Base-by-base conservation (phyloP, 352 stramenopile genomes). In the Halophytophthora batemanensis region DNA sequence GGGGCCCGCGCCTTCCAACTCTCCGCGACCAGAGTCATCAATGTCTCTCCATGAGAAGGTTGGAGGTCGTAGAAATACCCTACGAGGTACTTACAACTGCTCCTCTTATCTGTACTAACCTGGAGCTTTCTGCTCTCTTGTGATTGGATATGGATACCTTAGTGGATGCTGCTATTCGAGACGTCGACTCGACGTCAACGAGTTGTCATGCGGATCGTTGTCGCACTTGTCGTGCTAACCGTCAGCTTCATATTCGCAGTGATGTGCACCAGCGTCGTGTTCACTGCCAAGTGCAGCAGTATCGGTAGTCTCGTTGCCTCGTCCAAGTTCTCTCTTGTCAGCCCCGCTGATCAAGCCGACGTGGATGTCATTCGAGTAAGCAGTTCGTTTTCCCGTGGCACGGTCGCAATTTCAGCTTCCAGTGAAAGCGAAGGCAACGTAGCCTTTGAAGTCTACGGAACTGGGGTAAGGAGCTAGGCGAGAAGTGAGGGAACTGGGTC, bases 111-210 rank as follows among this genome's bases (percentile, higher is more conserved):
- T 42, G 17, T 13, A 18, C 13, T 21, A 23, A 50, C 11, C 10
- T 38, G 2, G 11, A 14, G 6, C 15, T 14, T 38, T n/a, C n/a
- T n/a, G n/a, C n/a, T n/a, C 15, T 13, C 15, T 38, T 17, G 7
- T 28, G 4, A 45, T 12, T 14, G 8, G 14, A 3, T 43, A 13
- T 29, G 13, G 10, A 6, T 44, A 51, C 18, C 48, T 29, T 47
- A 87, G 66, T 92, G 81, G 81, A 58, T 68, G 2, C 45, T 69
- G 37, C 60, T 71, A 31, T 92, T 89, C 36, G 78, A 79, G 37
- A 40, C 53, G 0, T 92, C 81, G 0, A 88, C 82, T 41, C 74
- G 74, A 2, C 68, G 64, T 6, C 77, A 89, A 54, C 67, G 76
- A 13, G 78, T 88, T 45, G 71, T 40, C 1, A 89, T 92, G 78